Evolutionary conservation across 768 basidiomycete species (phyloP), one percentile per base, ranked within the genome.

Genomic region (Lentinus brumalis): DNA sequence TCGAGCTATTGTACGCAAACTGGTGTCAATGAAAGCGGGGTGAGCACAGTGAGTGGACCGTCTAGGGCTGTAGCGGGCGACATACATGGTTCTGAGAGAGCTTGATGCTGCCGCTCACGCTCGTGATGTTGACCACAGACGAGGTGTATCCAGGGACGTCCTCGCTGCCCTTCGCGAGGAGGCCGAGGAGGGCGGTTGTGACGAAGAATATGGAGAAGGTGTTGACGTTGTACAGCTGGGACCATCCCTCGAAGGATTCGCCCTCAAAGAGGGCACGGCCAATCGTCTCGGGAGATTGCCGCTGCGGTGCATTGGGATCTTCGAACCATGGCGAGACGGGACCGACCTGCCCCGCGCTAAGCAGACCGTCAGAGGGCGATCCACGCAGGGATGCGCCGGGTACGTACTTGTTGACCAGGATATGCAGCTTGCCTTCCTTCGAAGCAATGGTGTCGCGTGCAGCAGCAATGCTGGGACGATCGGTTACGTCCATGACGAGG

Each of bases 1-100:
- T 93, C 7, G 88, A 78, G 66, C 87, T 89, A 72, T 93, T 93
- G 72, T 93, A 93, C 31, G 82, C 84, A 69, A 92, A 92, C 91
- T 93, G 46, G 21, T 12, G 6, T 6, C 46, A 30, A 49, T 49
- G 26, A 18, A 49, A 14, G 12, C 26, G 10, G 21, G 29, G 12
- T 14, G 2, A 14, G 16, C 26, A 45, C n/a, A 15, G 15, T 7
- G 18, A 11, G 6, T 9, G 21, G 21, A 26, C 21, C 21, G 21
- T 26, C 21, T 26, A 26, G 21, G 21, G 21, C 21, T 41, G n/a
- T 26, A 49, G 29, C 5, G 32, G 29, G 18, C 39, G 49, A 73
- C 87, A n/a, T 72, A 92, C 91, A 67, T 93, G 91, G 61, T 86
- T 81, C 71, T 92, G 91, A 1, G 88, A 83, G 21, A 91, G 60